Conservation (phyloP, 257 asterid genomes). For the Nicotiana tabacum region DNA sequence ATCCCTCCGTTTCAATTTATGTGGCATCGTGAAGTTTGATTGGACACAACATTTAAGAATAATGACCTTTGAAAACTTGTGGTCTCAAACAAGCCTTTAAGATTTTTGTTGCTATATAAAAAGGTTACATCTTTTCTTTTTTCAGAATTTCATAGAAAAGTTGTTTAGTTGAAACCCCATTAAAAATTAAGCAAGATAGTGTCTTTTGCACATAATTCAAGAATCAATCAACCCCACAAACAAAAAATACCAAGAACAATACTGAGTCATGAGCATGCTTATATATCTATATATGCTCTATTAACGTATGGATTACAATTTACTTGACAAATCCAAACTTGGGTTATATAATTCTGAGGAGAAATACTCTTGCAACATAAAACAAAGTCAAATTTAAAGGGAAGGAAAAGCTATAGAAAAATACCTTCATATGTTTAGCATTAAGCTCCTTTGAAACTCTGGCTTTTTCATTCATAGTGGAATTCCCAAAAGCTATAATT, state of each 20-base stretch:
- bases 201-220: background rate
- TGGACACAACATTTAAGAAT: no score
- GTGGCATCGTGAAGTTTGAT: no score
- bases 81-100: no score
- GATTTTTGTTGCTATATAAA: no score
- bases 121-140: no score
- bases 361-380: background rate
- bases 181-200: no score
- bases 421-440: conserved; percentile 36
- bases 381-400: background rate
- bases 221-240: background rate
- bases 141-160: no score
- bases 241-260: background rate
- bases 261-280: background rate
- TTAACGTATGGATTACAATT: background rate
- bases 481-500: background rate
- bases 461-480: conserved; percentile 34
- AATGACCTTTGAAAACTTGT: no score
- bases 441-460: conserved; percentile 35
- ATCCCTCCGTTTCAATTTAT: no score
- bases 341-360: no score
- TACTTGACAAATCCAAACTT: background rate
- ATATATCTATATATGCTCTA: background rate
- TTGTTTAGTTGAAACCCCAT: no score
- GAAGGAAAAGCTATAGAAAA: background rate